Percentiles rank a stretch among this genome's conserved stretches.
Evolutionary conservation across 2,329 filamentous ascomycete species (phyloP).

Genomic region (Tolypocladium nubicola): DNA sequence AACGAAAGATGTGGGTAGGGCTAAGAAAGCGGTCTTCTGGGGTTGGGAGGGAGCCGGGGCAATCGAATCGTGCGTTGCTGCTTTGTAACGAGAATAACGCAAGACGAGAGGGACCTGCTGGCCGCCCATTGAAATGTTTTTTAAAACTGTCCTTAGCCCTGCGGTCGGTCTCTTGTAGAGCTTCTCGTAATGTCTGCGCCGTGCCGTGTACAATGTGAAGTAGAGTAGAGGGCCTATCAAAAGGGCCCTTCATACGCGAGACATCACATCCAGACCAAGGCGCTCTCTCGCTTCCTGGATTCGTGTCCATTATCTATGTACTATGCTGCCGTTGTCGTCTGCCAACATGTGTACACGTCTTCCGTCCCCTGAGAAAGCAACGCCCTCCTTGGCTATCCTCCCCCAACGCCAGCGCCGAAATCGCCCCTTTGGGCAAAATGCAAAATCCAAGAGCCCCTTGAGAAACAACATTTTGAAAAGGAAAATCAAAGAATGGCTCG

Average conservation of each 20-base stretch:
- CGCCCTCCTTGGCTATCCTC: background rate
- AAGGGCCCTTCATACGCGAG: background rate
- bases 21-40: background rate
- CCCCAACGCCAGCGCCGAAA: conserved; percentile 4
- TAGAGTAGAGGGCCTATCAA: background rate
- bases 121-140: background rate
- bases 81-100: background rate
- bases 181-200: background rate
- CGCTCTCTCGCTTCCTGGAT: background rate
- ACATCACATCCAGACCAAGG: background rate
- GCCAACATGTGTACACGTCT: background rate
- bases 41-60: background rate
- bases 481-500: background rate
- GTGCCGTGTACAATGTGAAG: background rate
- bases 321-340: background rate
- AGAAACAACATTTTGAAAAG: conserved; percentile 1
- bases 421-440: background rate
- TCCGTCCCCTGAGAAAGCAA: background rate
- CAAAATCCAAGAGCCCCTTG: background rate
- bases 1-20: background rate
- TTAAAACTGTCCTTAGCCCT: background rate
- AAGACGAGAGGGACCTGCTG: background rate
- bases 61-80: background rate
- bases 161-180: background rate
- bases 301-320: background rate